These are phyloP conservation scores for Enteropsectra breve DNA, from an alignment of 371 early-diverging fungal species.

Conservation along the genomic window DNA sequence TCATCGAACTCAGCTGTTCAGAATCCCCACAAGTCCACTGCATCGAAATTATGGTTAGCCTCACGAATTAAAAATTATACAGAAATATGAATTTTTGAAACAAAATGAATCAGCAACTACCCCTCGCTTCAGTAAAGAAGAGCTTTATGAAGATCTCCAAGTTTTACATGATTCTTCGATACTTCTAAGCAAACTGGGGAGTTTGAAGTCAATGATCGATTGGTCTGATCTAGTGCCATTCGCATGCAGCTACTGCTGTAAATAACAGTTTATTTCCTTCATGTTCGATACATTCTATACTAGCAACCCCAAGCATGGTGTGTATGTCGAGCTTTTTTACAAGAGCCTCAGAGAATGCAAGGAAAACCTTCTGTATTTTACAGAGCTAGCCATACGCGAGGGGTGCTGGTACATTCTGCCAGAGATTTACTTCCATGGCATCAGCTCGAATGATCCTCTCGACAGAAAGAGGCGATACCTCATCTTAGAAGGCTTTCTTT, in stretches of 20 bases:
- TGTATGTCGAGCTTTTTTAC: neutral
- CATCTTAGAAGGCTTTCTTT: no score
- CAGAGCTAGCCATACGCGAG: neutral
- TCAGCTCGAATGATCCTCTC: no score
- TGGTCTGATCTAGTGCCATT: conserved; percentile 12
- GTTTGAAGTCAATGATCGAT: conserved; percentile 1
- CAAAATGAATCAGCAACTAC: neutral
- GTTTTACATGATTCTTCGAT: neutral
- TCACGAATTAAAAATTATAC: neutral
- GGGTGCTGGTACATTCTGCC: no score
- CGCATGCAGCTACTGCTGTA: neutral
- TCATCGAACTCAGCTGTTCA: no score
- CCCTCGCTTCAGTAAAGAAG: neutral
- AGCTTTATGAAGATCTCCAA: conserved; percentile 1
- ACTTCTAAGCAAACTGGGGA: neutral
- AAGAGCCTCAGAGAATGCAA: neutral
- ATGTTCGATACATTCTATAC: conserved; percentile 5
- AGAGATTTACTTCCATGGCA: no score
- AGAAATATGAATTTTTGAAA: conserved; percentile 9
- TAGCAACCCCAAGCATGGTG: neutral
- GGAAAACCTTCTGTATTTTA: conserved; percentile 1
- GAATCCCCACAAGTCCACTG: neutral
- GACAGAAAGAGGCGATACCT: no score
- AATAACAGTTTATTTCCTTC: neutral
- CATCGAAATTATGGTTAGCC: neutral